Conservation (phyloP, 2,329 filamentous ascomycete genomes). For the Penicillium sp. region DNA sequence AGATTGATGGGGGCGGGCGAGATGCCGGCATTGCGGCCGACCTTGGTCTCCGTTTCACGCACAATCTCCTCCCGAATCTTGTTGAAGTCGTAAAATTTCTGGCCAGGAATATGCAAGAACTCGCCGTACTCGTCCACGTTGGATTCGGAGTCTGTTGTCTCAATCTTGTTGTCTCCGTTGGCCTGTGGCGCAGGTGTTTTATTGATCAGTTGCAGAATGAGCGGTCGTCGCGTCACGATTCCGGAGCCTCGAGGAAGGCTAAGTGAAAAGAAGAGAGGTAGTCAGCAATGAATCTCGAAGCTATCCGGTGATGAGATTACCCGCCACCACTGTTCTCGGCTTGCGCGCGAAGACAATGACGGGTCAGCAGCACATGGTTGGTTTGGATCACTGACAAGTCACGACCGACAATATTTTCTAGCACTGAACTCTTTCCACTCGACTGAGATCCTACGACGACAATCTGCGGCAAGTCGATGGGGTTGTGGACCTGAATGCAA, state of each 20-base stretch:
- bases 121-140: conserved; percentile 98
- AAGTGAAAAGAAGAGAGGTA: conserved; percentile 9
- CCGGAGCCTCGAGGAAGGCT: conserved; percentile 95
- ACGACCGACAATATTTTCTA: conserved; percentile 97
- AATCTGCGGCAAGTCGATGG: conserved; percentile 97
- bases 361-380: background rate
- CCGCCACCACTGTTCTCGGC: conserved; percentile 9
- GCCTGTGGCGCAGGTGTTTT: conserved; percentile 56
- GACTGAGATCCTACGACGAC: conserved; percentile 97
- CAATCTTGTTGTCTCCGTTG: conserved; percentile 65
- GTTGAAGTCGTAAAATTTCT: conserved; percentile 97
- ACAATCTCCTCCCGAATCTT: conserved; percentile 98
- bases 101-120: conserved; percentile 93
- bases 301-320: conserved; percentile 6
- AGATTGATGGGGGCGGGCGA: conserved; percentile 96
- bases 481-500: conserved; percentile 74
- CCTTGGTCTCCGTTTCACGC: conserved; percentile 92
- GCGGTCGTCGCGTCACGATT: conserved; percentile 91
- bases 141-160: conserved; percentile 73
- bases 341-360: conserved; percentile 3
- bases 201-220: conserved; percentile 98
- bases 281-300: conserved; percentile 25
- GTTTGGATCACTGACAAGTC: conserved; percentile 65
- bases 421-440: conserved; percentile 96
- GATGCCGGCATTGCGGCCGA: conserved; percentile 92